phyloP scores from a whole-genome alignment of 371 early-diverging fungal species.

The Coemansia sp. region DNA sequence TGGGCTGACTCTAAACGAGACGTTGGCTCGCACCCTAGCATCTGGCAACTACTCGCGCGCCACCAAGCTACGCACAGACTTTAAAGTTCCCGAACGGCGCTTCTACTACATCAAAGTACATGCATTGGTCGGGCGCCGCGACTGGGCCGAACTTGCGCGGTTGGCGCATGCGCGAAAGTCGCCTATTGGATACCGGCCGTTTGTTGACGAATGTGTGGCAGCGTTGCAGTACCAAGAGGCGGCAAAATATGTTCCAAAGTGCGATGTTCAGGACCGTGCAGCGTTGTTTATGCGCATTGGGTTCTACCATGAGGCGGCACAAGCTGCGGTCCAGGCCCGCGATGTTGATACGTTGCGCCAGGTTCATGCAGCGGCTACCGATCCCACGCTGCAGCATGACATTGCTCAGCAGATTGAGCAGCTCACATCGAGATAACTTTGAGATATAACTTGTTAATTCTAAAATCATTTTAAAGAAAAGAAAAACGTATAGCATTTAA shows the following conservation, averaged over 20 bases:
- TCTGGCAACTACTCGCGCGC: constrained; percentile 73
- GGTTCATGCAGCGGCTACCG: constrained; percentile 19
- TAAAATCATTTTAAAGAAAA: background rate
- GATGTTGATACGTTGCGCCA: constrained; percentile 67
- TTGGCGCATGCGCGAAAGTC: constrained; percentile 75
- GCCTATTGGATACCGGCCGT: constrained; percentile 82
- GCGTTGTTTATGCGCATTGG: constrained; percentile 73
- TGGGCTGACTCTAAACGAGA: constrained; percentile 80
- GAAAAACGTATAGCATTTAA: too few relatives aligned
- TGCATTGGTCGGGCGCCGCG: constrained; percentile 77
- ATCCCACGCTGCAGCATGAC: constrained; percentile 41
- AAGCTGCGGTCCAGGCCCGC: constrained; percentile 67
- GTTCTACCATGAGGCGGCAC: constrained; percentile 74
- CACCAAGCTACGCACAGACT: constrained; percentile 73
- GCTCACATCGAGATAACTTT: constrained; percentile 1
- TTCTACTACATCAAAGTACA: constrained; percentile 86
- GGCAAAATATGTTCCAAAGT: constrained; percentile 71
- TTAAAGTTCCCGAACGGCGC: constrained; percentile 85
- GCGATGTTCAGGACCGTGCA: constrained; percentile 68
- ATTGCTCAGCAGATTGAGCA: constrained; percentile 42
- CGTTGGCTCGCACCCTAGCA: constrained; percentile 75
- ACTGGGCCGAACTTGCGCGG: constrained; percentile 87
- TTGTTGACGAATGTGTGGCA: constrained; percentile 78
- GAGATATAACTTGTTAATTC: background rate
- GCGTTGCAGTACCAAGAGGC: constrained; percentile 78